Evolutionary conservation across 23 red algal species (phyloP), one percentile per base, ranked within the genome.

Genomic region (Gracilaria domingensis): DNA sequence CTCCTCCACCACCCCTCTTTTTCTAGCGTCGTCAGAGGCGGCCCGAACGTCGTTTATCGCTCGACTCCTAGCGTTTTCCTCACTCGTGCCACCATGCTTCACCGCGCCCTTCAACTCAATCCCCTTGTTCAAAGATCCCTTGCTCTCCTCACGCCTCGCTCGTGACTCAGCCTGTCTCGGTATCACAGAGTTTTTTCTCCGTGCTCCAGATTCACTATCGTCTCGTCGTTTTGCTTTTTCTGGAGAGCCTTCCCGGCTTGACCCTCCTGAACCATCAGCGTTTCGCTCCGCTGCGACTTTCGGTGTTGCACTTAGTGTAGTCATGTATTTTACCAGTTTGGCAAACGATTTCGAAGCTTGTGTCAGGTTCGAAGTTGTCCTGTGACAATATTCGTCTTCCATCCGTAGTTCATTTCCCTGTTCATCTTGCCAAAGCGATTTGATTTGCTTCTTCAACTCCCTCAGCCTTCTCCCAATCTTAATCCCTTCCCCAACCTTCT

Each of bases 361-460:
- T 12, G 38, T 49, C 42, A 77, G 23, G 0, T 30, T 2, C 8
- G 30, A 8, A 51, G 72, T 77, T 51, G 45, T 25, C 28, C 9
- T 77, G 3, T 4, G 0, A 28, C 40, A 45, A 28, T 51, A 28
- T 26, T 77, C 23, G 25, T 45, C 38, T 25, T 48, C 14, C 4
- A 29, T 45, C 1, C 9, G 40, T 45, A 45, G 6, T 51, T 33
- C 5, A 2, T 25, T 51, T 6, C 23, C 26, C 0, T 77, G 4
- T 18, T 77, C 39, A 51, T 77, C 45, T 28, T 45, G 12, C 23
- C 40, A 6, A 0, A 77, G 25, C 4, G 38, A 29, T 51, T 26
- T 51, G n/a, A 77, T 51, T 16, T 51, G n/a, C 26, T 77, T 48
- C 72, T 77, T 77, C 45, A 77, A 77, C 23, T 28, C 26, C 39